phyloP scores from a whole-genome alignment of 495 filamentous ascomycete species.

The Tricharina praecox region DNA sequence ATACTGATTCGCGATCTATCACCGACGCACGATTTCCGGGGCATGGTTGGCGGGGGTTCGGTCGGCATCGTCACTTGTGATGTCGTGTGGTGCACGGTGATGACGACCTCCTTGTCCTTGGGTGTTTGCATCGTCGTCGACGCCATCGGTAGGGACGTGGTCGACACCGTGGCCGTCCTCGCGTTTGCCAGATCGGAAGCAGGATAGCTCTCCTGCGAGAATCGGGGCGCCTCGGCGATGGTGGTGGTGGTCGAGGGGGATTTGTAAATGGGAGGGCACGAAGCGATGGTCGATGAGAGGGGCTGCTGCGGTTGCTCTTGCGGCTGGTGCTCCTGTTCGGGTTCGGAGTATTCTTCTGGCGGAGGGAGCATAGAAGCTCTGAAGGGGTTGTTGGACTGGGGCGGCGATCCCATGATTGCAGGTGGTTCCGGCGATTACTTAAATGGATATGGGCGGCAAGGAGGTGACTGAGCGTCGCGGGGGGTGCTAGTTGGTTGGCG shows the following conservation, averaged over 20 bases:
- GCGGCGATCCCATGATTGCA: neutral
- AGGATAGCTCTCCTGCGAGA: conserved; percentile 6
- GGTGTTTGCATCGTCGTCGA: no score
- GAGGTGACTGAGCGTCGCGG: no score
- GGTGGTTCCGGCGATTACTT: no score
- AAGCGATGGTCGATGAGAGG: neutral
- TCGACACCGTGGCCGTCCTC: neutral
- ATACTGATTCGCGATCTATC: conserved; percentile 9
- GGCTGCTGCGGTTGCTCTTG: conserved; percentile 9
- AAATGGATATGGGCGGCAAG: no score
- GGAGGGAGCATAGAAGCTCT: conserved; percentile 22
- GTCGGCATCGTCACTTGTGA: conserved; percentile 12
- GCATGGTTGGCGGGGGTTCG: conserved; percentile 13
- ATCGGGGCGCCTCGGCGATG: conserved; percentile 19
- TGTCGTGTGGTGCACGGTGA: conserved; percentile 19
- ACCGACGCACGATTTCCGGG: conserved; percentile 15
- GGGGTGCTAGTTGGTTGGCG: no score
- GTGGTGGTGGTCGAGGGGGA: conserved; percentile 22
- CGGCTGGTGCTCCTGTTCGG: conserved; percentile 19
- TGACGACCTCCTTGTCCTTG: conserved; percentile 14
- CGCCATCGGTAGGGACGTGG: conserved; percentile 3
- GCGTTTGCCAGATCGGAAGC: neutral
- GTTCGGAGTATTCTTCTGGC: conserved; percentile 5
- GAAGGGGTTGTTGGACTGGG: conserved; percentile 25
- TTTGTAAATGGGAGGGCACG: conserved; percentile 13